phyloP scores from a whole-genome alignment of 352 stramenopile genomes.

The Globisporangium cylindrosporum region DNA sequence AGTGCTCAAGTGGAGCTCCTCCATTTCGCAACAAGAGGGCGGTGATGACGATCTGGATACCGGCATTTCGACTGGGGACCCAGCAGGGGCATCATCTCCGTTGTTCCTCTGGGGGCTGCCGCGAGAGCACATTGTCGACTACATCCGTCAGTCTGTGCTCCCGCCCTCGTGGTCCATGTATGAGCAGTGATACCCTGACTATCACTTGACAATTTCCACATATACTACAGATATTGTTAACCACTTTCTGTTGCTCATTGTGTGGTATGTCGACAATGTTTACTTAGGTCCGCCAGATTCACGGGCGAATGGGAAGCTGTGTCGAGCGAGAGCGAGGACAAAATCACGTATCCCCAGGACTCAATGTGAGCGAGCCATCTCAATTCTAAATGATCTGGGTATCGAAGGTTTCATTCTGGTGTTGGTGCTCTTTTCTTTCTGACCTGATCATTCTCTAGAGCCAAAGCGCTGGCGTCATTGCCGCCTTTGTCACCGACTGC shows the following conservation, averaged over 20 bases:
- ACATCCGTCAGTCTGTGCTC: conserved; percentile 74
- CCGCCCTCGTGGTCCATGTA: conserved; percentile 62
- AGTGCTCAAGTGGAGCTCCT: conserved; percentile 30
- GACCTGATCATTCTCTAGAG: neutral
- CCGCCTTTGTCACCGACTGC: conserved; percentile 1
- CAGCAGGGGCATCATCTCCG: conserved; percentile 19
- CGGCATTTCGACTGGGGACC: too few species aligned
- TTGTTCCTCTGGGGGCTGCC: conserved; percentile 63
- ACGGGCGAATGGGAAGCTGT: conserved; percentile 47
- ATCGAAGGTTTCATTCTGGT: too few species aligned
- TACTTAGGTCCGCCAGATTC: conserved; percentile 24
- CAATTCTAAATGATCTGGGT: neutral
- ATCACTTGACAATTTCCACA: neutral
- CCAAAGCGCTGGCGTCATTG: conserved; percentile 16
- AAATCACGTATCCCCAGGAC: neutral
- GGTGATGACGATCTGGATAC: neutral
- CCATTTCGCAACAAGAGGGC: neutral
- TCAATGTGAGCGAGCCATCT: conserved; percentile 8
- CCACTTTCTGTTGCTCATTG: neutral
- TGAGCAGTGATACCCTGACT: neutral
- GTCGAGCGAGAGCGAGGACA: conserved; percentile 19
- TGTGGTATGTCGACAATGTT: conserved; percentile 7
- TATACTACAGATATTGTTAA: neutral
- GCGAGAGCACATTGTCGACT: conserved; percentile 70
- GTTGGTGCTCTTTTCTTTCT: neutral